Evolutionary conservation across 148 eudicot genomes (phyloP).

Genomic region (Vaccinium myrtillus): DNA sequence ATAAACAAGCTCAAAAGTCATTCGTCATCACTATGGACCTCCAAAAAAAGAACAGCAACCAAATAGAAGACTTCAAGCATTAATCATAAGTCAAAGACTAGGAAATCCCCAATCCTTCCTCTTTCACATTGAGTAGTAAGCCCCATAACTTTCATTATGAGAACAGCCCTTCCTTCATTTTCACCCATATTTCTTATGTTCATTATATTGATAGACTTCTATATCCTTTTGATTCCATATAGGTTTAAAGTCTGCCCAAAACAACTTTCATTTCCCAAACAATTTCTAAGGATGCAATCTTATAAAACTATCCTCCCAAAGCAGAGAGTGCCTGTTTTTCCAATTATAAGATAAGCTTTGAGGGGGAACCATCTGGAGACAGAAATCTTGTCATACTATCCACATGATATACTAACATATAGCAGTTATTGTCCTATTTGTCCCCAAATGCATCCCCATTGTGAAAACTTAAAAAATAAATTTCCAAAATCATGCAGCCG

Average conservation of each 20-base stretch:
- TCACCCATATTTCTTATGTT: not conserved
- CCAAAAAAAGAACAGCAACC: not conserved
- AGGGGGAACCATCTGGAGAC: not conserved
- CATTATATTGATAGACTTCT: not conserved
- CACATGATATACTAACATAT: not conserved
- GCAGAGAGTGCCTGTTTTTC: not conserved
- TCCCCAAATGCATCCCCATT: not conserved
- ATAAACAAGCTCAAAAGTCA: not conserved
- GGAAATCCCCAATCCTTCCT: conserved; percentile 2
- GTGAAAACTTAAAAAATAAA: not conserved
- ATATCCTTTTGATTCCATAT: not conserved
- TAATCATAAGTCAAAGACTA: conserved; percentile 2
- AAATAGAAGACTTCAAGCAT: not conserved
- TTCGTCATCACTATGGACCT: not conserved
- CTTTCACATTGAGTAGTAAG: not conserved
- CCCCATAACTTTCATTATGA: not conserved
- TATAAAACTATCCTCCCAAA: not conserved
- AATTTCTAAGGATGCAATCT: not conserved
- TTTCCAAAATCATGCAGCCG: not conserved
- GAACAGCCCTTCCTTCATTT: not conserved
- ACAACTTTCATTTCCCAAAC: not conserved
- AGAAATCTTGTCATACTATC: not conserved
- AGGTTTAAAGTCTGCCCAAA: not conserved
- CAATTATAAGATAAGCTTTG: not conserved
- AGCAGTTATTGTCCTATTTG: not conserved